Percentiles rank a stretch among this genome's conserved stretches.
phyloP scores from a whole-genome alignment of 2,329 filamentous ascomycete genomes.

The Daldinia sp. region DNA sequence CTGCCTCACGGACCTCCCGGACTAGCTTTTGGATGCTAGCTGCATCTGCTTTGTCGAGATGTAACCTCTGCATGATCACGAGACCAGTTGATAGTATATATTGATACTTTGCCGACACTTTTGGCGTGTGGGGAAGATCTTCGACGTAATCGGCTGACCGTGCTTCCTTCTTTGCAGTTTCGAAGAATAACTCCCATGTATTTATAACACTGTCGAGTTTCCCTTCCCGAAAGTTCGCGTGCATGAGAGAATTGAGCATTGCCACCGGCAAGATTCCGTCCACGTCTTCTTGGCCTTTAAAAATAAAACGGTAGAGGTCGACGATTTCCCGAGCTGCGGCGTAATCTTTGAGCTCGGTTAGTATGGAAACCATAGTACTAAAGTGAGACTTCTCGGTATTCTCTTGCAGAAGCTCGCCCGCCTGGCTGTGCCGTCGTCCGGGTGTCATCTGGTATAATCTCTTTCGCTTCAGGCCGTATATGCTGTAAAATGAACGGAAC shows the following conservation, averaged over 20 bases:
- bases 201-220: slow-evolving; percentile 71
- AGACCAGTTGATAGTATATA: slow-evolving; percentile 66
- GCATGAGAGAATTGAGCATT: slow-evolving; percentile 76
- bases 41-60: slow-evolving; percentile 56
- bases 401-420: slow-evolving; percentile 40
- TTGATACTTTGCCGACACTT: slow-evolving; percentile 62
- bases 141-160: slow-evolving; percentile 50
- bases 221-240: slow-evolving; percentile 68
- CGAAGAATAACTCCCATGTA: slow-evolving; percentile 74
- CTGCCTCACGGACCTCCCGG: slow-evolving; percentile 68
- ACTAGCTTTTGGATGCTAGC: slow-evolving; percentile 64
- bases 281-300: slow-evolving; percentile 52
- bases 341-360: slow-evolving; percentile 60
- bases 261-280: slow-evolving; percentile 61
- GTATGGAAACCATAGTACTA: slow-evolving; percentile 57
- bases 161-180: slow-evolving; percentile 61
- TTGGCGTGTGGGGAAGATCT: slow-evolving; percentile 52
- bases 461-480: slow-evolving; percentile 43
- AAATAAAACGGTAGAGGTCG: slow-evolving; percentile 62
- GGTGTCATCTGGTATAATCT: slow-evolving; percentile 23
- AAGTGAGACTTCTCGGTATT: slow-evolving; percentile 51
- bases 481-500: slow-evolving; percentile 53
- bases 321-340: slow-evolving; percentile 70
- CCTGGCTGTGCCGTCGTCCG: not conserved
- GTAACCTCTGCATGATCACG: slow-evolving; percentile 62